Base-by-base conservation (phyloP, 2,329 filamentous ascomycete genomes). In the Harringtonia lauricola region DNA sequence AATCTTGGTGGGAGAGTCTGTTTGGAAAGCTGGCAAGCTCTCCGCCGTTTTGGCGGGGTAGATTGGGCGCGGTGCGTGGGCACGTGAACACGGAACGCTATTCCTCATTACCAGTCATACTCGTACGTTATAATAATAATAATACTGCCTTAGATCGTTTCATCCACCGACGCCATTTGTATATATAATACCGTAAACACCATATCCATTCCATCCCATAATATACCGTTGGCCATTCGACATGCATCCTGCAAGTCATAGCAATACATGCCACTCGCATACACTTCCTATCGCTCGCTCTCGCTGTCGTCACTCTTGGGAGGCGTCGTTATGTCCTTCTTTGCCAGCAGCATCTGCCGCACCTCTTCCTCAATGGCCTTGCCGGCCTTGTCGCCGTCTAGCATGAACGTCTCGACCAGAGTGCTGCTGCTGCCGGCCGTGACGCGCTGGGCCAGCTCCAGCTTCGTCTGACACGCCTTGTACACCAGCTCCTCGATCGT, bases 401-500 rank as follows among this genome's bases (percentile, higher is more conserved):
- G 17, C 34, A 36, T n/a, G 13, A 9, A 19, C 54, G 15, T 55
- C 55, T 63, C 47, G 49, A 52, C 18, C 68, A 36, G 40, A n/a
- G 19, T 68, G 43, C 43, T 45, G 15, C 42, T 42, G 36, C 47
- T 49, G 43, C 50, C 44, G 3, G 48, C 45, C 8, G 69, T 73
- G 39, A 75, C 71, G 55, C 71, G 70, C 56, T 71, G 67, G 2
- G 95, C 92, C 22, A 98, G 76, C 55, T 87, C 86, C 45, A 98
- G 72, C 68, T 98, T 98, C 54, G 88, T 94, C 63, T 90, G 78
- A 33, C 92, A 94, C 0, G 95, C 78, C 37, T 84, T 83, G 62
- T 90, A 84, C 42, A 98, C 94, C 47, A 95, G 81, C 63, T 95
- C 89, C 62, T 98, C 92, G 24, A 98, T 86, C 0, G 90, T 94